Evolutionary conservation across 139 green algal genomes (phyloP).

Genomic region (Coelastrella sp.): DNA sequence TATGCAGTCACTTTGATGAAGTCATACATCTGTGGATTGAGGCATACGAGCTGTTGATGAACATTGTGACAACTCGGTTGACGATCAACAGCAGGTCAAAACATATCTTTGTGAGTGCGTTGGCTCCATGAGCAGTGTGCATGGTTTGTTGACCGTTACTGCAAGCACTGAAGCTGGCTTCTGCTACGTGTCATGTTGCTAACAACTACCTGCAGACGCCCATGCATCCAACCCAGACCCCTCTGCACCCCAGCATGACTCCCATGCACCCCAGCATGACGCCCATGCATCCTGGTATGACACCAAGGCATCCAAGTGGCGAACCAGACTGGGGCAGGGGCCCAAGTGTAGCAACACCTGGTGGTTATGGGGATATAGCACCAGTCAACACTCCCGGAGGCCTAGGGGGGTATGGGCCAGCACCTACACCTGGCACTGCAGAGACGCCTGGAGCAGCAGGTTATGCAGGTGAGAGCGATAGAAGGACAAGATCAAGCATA

Average conservation of each 20-base stretch:
- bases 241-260: slow-evolving; percentile 25
- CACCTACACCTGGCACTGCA: slow-evolving; percentile 41
- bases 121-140: too few species aligned
- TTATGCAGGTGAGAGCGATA: neutral
- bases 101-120: too few species aligned
- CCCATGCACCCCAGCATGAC: slow-evolving; percentile 40
- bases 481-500: too few species aligned
- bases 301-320: slow-evolving; percentile 6
- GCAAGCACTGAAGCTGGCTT: too few species aligned
- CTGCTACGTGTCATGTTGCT: too few species aligned
- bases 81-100: too few species aligned
- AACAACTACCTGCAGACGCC: slow-evolving; percentile 18
- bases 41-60: too few species aligned
- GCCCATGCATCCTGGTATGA: slow-evolving; percentile 50
- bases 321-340: slow-evolving; percentile 17
- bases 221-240: slow-evolving; percentile 29
- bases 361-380: neutral
- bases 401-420: slow-evolving; percentile 17
- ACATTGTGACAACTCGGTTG: too few species aligned
- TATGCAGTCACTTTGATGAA: too few species aligned
- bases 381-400: neutral
- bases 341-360: slow-evolving; percentile 4
- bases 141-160: too few species aligned
- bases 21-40: too few species aligned
- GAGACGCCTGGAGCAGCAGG: slow-evolving; percentile 36